These are phyloP conservation scores for Hirsutella thompsonii DNA, from an alignment of 2,329 filamentous ascomycete species.

Conservation along the genomic window DNA sequence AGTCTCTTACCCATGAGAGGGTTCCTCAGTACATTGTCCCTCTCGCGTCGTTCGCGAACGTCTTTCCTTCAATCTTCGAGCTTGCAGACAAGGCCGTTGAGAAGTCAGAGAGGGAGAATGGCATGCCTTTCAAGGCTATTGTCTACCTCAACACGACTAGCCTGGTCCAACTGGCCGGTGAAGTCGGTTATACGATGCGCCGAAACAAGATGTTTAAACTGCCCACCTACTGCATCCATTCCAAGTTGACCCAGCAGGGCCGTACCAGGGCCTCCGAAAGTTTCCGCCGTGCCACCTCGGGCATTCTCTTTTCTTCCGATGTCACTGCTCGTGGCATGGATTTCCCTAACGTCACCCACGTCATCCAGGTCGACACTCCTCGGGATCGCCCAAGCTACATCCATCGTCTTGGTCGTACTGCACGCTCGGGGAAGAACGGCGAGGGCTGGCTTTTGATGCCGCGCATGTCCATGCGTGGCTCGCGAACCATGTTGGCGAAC, in stretches of 20 bases:
- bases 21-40: slow-evolving; percentile 70
- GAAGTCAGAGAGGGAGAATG: slow-evolving; percentile 21
- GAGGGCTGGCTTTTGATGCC: slow-evolving; percentile 57
- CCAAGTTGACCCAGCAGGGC: slow-evolving; percentile 55
- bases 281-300: slow-evolving; percentile 55
- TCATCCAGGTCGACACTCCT: slow-evolving; percentile 59
- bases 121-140: slow-evolving; percentile 81
- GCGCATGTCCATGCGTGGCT: slow-evolving; percentile 33
- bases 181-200: slow-evolving; percentile 31
- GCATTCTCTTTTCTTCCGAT: slow-evolving; percentile 63
- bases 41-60: slow-evolving; percentile 58
- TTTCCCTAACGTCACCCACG: slow-evolving; percentile 68
- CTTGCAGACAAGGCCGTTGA: slow-evolving; percentile 50
- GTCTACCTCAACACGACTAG: slow-evolving; percentile 77
- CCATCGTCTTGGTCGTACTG: slow-evolving; percentile 66
- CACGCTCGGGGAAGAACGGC: slow-evolving; percentile 59
- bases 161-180: slow-evolving; percentile 51
- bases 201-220: slow-evolving; percentile 23
- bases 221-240: slow-evolving; percentile 54
- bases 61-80: slow-evolving; percentile 66
- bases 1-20: slow-evolving; percentile 70
- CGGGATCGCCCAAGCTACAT: slow-evolving; percentile 59
- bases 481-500: slow-evolving; percentile 37
- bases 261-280: slow-evolving; percentile 58
- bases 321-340: slow-evolving; percentile 76